Evolutionary conservation across 495 filamentous ascomycete species (phyloP).

Genomic region (Hyaloscypha variabilis): DNA sequence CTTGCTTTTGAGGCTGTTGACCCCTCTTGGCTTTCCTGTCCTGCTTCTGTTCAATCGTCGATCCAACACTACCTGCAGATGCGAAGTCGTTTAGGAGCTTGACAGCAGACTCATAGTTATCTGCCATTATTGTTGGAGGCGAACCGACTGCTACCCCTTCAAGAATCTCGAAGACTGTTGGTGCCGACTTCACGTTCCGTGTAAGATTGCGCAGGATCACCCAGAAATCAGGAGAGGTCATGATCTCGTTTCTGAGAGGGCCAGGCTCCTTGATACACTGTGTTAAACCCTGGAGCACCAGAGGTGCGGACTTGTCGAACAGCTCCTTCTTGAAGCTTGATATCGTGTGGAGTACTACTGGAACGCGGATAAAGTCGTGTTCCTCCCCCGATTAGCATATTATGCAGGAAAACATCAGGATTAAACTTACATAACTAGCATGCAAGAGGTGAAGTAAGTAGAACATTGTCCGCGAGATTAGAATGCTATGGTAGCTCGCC

Average conservation of each 20-base stretch:
- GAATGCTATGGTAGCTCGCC: constrained; percentile 72
- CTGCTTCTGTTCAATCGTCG: constrained; percentile 75
- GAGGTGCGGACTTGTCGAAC: constrained; percentile 72
- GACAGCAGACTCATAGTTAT: constrained; percentile 91
- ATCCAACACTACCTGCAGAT: constrained; percentile 79
- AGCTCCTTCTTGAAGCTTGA: constrained; percentile 80
- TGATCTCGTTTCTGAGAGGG: constrained; percentile 85
- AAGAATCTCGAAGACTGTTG: constrained; percentile 81
- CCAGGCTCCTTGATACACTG: constrained; percentile 76
- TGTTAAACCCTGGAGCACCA: constrained; percentile 76
- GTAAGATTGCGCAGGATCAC: constrained; percentile 80
- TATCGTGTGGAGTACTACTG: constrained; percentile 90
- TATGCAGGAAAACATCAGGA: not conserved
- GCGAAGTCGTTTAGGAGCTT: constrained; percentile 88
- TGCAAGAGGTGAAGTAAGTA: constrained; percentile 85
- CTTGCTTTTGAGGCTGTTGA: constrained; percentile 49
- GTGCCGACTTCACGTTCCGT: constrained; percentile 64
- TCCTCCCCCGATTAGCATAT: constrained; percentile 57
- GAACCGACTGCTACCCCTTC: constrained; percentile 67
- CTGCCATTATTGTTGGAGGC: constrained; percentile 80
- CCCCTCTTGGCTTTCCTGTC: constrained; percentile 61
- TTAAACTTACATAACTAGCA: constrained; percentile 75
- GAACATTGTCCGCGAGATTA: constrained; percentile 80
- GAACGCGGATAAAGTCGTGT: constrained; percentile 86
- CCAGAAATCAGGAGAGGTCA: constrained; percentile 98